Evolutionary conservation across 106 monocot genomes (phyloP).

Genomic region (Acorus calamus): DNA sequence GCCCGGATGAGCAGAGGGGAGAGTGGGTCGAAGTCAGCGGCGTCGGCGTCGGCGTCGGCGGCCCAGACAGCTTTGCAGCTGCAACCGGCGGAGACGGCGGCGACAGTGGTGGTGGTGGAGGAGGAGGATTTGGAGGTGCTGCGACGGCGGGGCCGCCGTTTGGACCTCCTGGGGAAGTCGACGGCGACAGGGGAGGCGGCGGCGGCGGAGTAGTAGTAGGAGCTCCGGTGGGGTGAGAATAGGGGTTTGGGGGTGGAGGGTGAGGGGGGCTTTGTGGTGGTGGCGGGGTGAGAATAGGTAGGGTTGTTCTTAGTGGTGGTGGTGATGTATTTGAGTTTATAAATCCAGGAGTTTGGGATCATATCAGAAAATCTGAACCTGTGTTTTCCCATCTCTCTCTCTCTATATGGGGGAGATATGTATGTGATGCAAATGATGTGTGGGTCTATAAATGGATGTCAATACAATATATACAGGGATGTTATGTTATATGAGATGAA

Average conservation of each 20-base stretch:
- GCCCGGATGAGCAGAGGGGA: not conserved
- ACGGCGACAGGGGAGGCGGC: slow-evolving; percentile 18
- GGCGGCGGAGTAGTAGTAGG: slow-evolving; percentile 48
- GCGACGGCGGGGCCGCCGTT: slow-evolving; percentile 10
- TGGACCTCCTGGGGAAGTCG: slow-evolving; percentile 25
- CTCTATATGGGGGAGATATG: too few species aligned
- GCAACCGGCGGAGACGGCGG: slow-evolving; percentile 13
- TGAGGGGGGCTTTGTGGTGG: too few species aligned
- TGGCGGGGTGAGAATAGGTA: too few species aligned
- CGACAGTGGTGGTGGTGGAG: not conserved
- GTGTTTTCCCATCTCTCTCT: slow-evolving; percentile 44
- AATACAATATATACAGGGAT: too few species aligned
- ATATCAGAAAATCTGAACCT: slow-evolving; percentile 69
- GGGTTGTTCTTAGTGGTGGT: not conserved
- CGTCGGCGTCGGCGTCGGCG: slow-evolving; percentile 4
- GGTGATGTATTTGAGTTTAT: slow-evolving; percentile 62
- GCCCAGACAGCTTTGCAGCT: slow-evolving; percentile 1
- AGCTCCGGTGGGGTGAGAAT: slow-evolving; percentile 34
- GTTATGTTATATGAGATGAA: too few species aligned
- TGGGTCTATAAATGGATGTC: too few species aligned
- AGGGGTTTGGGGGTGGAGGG: not conserved
- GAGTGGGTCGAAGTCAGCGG: not conserved
- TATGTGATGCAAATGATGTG: too few species aligned
- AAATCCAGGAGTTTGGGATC: slow-evolving; percentile 85
- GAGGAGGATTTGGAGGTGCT: not conserved